A percentile compares a stretch with the other conserved stretches of the same genome.
phyloP scores from a whole-genome alignment of 2,329 filamentous ascomycete species.

The Pseudocercospora musae region DNA sequence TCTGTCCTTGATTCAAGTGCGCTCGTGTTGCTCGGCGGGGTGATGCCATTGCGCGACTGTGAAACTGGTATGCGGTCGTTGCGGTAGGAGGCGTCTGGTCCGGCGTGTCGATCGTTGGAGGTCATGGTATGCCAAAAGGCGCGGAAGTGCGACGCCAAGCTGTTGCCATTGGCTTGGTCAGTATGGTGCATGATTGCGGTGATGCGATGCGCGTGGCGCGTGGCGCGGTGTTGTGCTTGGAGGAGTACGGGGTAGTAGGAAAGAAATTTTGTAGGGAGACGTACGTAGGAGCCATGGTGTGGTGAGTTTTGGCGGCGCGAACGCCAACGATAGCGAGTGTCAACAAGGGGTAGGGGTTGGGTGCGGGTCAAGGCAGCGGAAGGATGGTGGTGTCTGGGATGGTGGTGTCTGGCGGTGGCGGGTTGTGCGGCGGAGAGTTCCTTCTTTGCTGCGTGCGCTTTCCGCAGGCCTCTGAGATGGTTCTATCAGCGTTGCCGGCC shows the following conservation, averaged over 20 bases:
- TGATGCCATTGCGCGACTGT: constrained; percentile 76
- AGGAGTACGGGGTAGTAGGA: constrained; percentile 14
- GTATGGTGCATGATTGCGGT: constrained; percentile 5
- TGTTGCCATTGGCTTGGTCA: constrained; percentile 14
- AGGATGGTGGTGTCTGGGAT: neutral
- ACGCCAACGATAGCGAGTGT: constrained; percentile 13
- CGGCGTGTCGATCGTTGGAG: constrained; percentile 78
- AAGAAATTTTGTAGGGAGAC: constrained; percentile 8
- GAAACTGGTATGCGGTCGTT: constrained; percentile 83
- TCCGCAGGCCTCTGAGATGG: too few species aligned
- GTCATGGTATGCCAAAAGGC: constrained; percentile 90
- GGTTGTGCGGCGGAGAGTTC: neutral
- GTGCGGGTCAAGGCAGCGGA: neutral
- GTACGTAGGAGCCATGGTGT: constrained; percentile 16
- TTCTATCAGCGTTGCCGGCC: neutral
- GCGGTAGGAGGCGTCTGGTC: constrained; percentile 87
- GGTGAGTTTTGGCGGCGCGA: neutral
- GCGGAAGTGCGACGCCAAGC: constrained; percentile 68
- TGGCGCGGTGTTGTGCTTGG: neutral
- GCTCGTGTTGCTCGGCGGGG: constrained; percentile 72
- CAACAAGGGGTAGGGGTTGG: neutral
- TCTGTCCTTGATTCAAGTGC: constrained; percentile 86
- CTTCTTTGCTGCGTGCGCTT: neutral
- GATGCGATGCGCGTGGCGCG: too few species aligned
- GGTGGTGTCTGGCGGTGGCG: neutral